Base-by-base conservation (phyloP, 805 yeast genomes). In the Nakazawaea ernobii region DNA sequence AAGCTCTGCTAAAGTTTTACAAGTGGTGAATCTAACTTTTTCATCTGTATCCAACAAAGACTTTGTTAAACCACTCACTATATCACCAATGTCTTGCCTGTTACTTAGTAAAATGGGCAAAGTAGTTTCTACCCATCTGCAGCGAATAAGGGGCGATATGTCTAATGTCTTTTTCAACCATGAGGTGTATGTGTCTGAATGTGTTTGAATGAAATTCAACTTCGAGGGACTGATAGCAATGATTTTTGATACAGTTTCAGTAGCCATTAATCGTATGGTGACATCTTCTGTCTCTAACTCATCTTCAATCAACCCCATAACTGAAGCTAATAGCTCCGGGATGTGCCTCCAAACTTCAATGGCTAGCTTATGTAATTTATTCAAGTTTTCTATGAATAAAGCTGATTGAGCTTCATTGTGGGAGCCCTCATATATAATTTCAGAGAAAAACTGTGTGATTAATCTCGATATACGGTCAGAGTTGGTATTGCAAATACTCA, bases 131-230 rank as follows among this genome's bases (percentile, higher is more conserved):
- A 79, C 79, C 96, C 97, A 90, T 46, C 74, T 71, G 4, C 73
- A 62, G 45, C 97, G 70, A 1, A 89, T 91, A 2, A 58, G 59
- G 0, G 85, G 69, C 2, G 84, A 78, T 7, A 79, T 67, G 60
- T 90, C 97, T 9, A 84, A 69, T 5, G 84, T 75, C 53, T 90
- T 85, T 52, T 82, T 83, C 46, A 86, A 61, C 96, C 96, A 90
- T 28, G 71, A 74, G 13, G 66, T 60, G 78, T 84, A 89, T 1
- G 85, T 77, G 11, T 77, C 77, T 35, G 71, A 72, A 55, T 83
- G 87, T 0, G 71, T 68, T 1, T 73, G 62, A 10, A 75, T 70
- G 59, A 89, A 86, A 55, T 82, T 82, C 4, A 80, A 59, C 24
- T 73, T 70, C 1, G 82, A 71, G 0, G 75, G 69, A 8, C 64